Evolutionary conservation across 2,329 filamentous ascomycete genomes (phyloP), one percentile per base, ranked within the genome.

Genomic region (Nectriaceae sp.): DNA sequence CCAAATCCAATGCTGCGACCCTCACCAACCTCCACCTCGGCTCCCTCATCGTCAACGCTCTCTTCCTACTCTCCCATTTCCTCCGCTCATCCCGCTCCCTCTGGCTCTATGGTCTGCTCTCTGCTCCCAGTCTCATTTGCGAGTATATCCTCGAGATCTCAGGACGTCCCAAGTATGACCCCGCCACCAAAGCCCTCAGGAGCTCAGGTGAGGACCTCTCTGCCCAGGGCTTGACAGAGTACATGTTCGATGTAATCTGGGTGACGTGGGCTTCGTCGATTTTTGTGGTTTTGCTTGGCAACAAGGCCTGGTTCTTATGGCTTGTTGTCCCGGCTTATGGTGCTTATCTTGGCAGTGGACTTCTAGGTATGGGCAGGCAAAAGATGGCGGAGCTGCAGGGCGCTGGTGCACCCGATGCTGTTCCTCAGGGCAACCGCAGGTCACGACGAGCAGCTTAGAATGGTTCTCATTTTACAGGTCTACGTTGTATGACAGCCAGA

Each of bases 191-290:
- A 13, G 78, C 85, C n/a, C 76, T 97, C 53, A 85, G 83, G 66
- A 83, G 80, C 24, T 77, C 89, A 1, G 93, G 94, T 37, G 92
- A 97, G 67, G 94, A 99, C 68, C 82, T 99, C 43, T 84, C 88
- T 44, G 89, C 90, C 10, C 81, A 87, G 26, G 94, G 94, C 4
- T 74, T 99, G 75, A 97, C 93, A 11, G 94, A 97, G 73, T 97
- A 95, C 76, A 90, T 97, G 88, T 99, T 96, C 80, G 94, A 99
- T 72, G 83, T 96, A 42, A 76, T 96, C 44, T 97, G 96, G 82
- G 90, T 96, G 74, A 97, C 91, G 0, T 97, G 92, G 86, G 85
- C 83, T 11, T 88, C 85, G 45, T 75, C 90, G 35, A 71, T 86
- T 8, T 69, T 87, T n/a, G 91, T 87, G 13, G 79, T 87, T 15